phyloP scores from a whole-genome alignment of 768 basidiomycete species.

The Ramaria rubella region DNA sequence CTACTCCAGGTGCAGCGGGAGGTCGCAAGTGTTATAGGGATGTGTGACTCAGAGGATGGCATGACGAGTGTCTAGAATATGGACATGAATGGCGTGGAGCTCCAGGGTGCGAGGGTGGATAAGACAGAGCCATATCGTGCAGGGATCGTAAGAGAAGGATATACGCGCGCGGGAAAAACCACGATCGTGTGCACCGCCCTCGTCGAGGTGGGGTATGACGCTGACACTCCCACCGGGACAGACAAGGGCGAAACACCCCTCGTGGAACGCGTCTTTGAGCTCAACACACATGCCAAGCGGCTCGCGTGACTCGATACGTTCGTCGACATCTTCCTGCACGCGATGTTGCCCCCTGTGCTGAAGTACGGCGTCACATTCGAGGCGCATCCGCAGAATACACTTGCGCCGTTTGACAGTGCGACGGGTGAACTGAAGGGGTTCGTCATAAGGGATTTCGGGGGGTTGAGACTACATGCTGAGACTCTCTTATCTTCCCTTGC shows the following conservation, averaged over 20 bases:
- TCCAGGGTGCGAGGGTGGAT: no score
- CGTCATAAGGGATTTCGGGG: slow-evolving; percentile 53
- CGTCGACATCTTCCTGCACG: slow-evolving; percentile 43
- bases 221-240: no score
- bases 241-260: slow-evolving; percentile 35
- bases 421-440: slow-evolving; percentile 48
- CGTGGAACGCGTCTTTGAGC: slow-evolving; percentile 43
- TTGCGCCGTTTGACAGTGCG: slow-evolving; percentile 44
- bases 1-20: slow-evolving; percentile 51
- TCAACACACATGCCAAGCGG: slow-evolving; percentile 46
- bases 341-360: slow-evolving; percentile 49
- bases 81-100: no score
- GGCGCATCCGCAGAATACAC: slow-evolving; percentile 54
- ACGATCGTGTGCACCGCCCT: slow-evolving; percentile 52
- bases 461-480: slow-evolving; percentile 45
- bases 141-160: slow-evolving; percentile 45
- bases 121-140: slow-evolving; percentile 48
- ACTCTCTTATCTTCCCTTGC: slow-evolving; percentile 44
- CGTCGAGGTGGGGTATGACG: slow-evolving; percentile 47
- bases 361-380: slow-evolving; percentile 54
- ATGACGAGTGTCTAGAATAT: no score
- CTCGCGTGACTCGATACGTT: slow-evolving; percentile 48
- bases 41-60: slow-evolving; percentile 32
- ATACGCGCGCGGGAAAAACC: slow-evolving; percentile 35
- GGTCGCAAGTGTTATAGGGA: slow-evolving; percentile 46